A percentile compares a stretch with the other conserved stretches of the same genome.
These are phyloP conservation scores for Hymenoscyphus albidus DNA, from an alignment of 2,329 filamentous ascomycete species.

Conservation along the genomic window DNA sequence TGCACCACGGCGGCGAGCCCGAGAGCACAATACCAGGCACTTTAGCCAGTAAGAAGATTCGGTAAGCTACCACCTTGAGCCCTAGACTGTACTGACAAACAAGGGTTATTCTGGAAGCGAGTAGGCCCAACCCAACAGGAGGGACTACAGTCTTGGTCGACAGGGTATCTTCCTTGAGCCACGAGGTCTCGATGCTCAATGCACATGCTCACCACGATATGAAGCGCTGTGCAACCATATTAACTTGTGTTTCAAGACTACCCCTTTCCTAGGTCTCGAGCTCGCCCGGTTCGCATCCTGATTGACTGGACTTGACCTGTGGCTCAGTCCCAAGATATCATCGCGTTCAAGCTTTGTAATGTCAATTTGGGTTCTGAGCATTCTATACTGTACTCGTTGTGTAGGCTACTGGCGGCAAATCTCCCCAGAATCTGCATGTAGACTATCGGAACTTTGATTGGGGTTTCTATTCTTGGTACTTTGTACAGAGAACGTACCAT, in stretches of 20 bases:
- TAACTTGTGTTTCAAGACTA: background rate
- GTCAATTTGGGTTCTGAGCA: constrained; percentile 19
- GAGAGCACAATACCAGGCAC: constrained; percentile 4
- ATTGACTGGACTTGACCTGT: constrained; percentile 1
- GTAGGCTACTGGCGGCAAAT: background rate
- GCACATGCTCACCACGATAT: constrained; percentile 1
- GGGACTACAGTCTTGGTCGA: background rate
- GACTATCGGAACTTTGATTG: background rate
- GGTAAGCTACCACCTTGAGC: constrained; percentile 16
- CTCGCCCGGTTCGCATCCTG: background rate
- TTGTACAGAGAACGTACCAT: constrained; percentile 1
- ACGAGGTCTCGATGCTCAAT: constrained; percentile 8
- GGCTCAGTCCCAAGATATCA: background rate
- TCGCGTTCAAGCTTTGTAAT: constrained; percentile 6
- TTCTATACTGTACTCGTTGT: constrained; percentile 1
- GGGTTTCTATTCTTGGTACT: background rate
- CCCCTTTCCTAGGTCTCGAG: background rate
- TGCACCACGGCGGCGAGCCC: constrained; percentile 16
- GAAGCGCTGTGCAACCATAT: constrained; percentile 12
- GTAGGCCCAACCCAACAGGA: background rate
- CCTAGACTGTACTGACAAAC: constrained; percentile 10
- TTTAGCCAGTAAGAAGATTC: constrained; percentile 5
- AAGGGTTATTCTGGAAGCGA: background rate
- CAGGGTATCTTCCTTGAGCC: constrained; percentile 5
- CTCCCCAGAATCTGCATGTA: background rate